Conservation (phyloP, 306 rosid genomes). For the Vigna angularis region DNA sequence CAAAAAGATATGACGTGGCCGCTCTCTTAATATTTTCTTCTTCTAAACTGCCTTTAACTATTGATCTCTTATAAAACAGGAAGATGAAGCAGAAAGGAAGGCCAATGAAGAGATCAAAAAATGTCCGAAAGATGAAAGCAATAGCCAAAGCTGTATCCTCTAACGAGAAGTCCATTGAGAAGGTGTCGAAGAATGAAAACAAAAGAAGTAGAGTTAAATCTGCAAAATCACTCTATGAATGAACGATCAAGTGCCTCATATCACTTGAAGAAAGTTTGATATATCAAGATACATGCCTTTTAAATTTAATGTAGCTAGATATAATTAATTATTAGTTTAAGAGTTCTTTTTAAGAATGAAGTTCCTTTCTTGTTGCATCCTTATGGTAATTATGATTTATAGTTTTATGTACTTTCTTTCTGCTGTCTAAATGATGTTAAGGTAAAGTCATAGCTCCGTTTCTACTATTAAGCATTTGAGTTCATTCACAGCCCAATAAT, state of each 20-base stretch:
- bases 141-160: slow-evolving; percentile 69
- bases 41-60: slow-evolving; percentile 31
- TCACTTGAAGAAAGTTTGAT: slow-evolving; percentile 28
- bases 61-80: slow-evolving; percentile 53
- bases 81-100: slow-evolving; percentile 77
- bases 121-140: slow-evolving; percentile 72
- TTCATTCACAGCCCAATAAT: background rate
- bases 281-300: slow-evolving; percentile 6
- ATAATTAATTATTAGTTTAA: slow-evolving; percentile 27
- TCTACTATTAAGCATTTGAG: background rate
- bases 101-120: slow-evolving; percentile 86
- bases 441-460: background rate
- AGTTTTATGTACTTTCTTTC: background rate
- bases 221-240: slow-evolving; percentile 81
- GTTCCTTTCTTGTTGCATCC: slow-evolving; percentile 10
- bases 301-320: slow-evolving; percentile 23
- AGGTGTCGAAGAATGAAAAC: slow-evolving; percentile 62
- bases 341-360: slow-evolving; percentile 21
- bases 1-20: background rate
- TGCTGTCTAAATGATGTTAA: background rate
- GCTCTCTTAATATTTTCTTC: background rate
- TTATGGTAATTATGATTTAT: background rate
- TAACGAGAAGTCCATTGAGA: slow-evolving; percentile 65
- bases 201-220: slow-evolving; percentile 74
- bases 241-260: slow-evolving; percentile 27